These are phyloP conservation scores for Pseudoturritis turrita DNA, from an alignment of 345 rosid species.

Conservation along the genomic window DNA sequence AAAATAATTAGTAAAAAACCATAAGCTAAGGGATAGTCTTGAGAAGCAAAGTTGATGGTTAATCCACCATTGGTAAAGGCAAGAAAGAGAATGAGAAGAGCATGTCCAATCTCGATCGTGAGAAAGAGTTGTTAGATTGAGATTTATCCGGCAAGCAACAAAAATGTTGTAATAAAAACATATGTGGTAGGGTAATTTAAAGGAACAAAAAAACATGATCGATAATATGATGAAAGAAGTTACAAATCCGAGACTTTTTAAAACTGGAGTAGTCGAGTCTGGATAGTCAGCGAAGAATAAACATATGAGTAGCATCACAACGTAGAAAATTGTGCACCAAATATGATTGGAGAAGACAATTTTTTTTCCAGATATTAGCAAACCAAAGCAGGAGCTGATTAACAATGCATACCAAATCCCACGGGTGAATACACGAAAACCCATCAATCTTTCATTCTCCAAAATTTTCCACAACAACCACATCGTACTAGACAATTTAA, in stretches of 20 bases:
- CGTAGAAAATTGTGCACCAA: background rate
- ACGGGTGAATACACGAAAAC: background rate
- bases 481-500: too few relatives aligned
- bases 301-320: background rate
- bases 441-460: background rate
- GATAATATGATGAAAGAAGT: background rate
- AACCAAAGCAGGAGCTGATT: background rate
- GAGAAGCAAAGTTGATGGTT: background rate
- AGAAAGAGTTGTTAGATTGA: background rate
- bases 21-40: background rate
- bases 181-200: background rate
- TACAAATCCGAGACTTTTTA: background rate
- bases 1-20: background rate
- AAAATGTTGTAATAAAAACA: background rate
- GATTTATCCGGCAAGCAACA: background rate
- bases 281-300: background rate
- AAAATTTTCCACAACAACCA: background rate
- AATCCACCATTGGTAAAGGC: background rate
- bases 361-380: background rate
- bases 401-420: background rate
- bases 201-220: background rate
- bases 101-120: background rate
- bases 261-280: background rate
- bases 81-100: background rate
- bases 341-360: background rate